Percentiles rank a stretch among this genome's conserved stretches.
These are phyloP conservation scores for Wickerhamomyces hampshirensis DNA, from an alignment of 805 yeast species.

Conservation along the genomic window DNA sequence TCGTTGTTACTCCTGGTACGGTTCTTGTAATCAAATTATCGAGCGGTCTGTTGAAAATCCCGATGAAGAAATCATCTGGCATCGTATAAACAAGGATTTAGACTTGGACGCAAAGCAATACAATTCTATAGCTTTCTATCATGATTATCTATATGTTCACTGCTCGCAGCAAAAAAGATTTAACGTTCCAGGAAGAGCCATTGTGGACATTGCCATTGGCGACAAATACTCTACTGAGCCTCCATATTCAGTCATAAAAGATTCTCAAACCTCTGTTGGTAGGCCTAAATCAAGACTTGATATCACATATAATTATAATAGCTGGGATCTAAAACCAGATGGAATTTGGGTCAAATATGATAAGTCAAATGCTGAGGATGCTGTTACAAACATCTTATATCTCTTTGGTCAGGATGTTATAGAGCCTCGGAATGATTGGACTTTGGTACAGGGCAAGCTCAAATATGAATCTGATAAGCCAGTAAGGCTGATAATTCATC, in stretches of 20 bases:
- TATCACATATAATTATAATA: constrained; percentile 15
- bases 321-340: constrained; percentile 41
- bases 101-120: constrained; percentile 18
- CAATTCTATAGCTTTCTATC: constrained; percentile 16
- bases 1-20: constrained; percentile 28
- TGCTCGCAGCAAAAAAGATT: constrained; percentile 7
- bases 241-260: constrained; percentile 33
- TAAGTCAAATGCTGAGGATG: constrained; percentile 25
- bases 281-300: constrained; percentile 24
- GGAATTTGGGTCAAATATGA: constrained; percentile 60
- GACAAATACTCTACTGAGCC: constrained; percentile 28
- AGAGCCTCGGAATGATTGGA: constrained; percentile 60
- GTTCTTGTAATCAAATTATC: constrained; percentile 23
- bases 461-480: constrained; percentile 1
- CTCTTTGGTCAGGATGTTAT: constrained; percentile 51
- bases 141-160: constrained; percentile 27
- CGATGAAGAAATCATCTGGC: constrained; percentile 19
- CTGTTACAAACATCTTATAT: constrained; percentile 44
- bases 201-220: constrained; percentile 42
- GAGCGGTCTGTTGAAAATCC: constrained; percentile 8
- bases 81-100: constrained; percentile 21
- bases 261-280: constrained; percentile 27
- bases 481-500: constrained; percentile 6
- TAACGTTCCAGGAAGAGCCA: constrained; percentile 23
- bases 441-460: constrained; percentile 22